Conservation (phyloP, 2,329 filamentous ascomycete genomes). For the Penicillium sp. region DNA sequence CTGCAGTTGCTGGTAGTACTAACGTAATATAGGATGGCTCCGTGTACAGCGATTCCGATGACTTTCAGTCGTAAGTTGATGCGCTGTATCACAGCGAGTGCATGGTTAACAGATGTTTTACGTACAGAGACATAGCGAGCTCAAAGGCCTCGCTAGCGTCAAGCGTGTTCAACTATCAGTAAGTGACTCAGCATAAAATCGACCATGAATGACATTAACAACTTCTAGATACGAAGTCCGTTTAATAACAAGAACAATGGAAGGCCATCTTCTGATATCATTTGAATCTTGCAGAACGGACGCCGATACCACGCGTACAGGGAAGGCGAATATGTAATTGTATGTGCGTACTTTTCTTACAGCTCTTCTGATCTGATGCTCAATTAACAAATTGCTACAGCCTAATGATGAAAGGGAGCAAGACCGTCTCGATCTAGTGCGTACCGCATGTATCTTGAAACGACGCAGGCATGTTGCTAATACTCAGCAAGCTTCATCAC, state of each 20-base stretch:
- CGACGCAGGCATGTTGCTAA: background rate
- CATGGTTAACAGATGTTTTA: background rate
- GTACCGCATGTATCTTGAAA: background rate
- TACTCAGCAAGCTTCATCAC: constrained; percentile 17
- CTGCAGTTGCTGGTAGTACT: background rate
- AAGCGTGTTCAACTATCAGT: constrained; percentile 1
- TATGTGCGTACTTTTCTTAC: background rate
- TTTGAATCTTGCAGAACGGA: background rate
- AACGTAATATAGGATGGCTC: background rate
- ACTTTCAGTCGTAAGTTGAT: background rate
- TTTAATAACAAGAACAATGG: background rate
- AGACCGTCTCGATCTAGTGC: constrained; percentile 9
- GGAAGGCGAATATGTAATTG: constrained; percentile 8
- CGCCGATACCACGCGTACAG: constrained; percentile 10
- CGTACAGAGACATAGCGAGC: background rate
- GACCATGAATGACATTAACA: background rate
- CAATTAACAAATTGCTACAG: background rate
- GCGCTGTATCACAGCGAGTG: background rate
- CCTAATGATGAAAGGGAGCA: constrained; percentile 9
- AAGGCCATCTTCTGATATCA: background rate
- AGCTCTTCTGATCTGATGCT: background rate
- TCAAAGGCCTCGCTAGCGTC: constrained; percentile 2
- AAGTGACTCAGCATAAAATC: background rate
- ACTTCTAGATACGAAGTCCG: background rate
- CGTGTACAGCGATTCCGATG: background rate